Conservation (phyloP, 768 basidiomycete genomes). For the Lactarius hatsudake region DNA sequence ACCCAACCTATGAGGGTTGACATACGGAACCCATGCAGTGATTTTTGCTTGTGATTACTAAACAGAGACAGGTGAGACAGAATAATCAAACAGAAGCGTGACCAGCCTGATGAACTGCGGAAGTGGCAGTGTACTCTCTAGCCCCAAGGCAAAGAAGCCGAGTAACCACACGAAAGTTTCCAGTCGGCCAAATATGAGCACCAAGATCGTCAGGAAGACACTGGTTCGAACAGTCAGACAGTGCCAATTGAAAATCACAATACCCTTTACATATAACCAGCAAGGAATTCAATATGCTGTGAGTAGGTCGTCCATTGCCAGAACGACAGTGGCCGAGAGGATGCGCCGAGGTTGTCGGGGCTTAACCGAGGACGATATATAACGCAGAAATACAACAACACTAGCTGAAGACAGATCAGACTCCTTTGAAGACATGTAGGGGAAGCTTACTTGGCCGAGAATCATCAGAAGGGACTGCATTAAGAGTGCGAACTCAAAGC, state of each 20-base stretch:
- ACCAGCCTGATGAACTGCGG: slow-evolving; percentile 75
- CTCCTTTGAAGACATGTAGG: slow-evolving; percentile 9
- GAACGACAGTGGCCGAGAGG: slow-evolving; percentile 67
- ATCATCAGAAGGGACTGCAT: slow-evolving; percentile 86
- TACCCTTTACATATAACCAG: slow-evolving; percentile 62
- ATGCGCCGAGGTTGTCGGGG: slow-evolving; percentile 56
- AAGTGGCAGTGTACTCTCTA: slow-evolving; percentile 84
- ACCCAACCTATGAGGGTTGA: slow-evolving; percentile 82
- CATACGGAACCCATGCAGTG: slow-evolving; percentile 80
- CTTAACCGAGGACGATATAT: slow-evolving; percentile 59
- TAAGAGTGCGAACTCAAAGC: slow-evolving; percentile 73
- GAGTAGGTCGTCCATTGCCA: slow-evolving; percentile 84
- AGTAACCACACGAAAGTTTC: slow-evolving; percentile 57
- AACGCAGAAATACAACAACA: slow-evolving; percentile 79
- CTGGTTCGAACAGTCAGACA: slow-evolving; percentile 30
- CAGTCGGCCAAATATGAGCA: slow-evolving; percentile 69
- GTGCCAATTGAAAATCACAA: not conserved
- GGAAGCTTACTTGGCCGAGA: slow-evolving; percentile 60
- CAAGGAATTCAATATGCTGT: slow-evolving; percentile 81
- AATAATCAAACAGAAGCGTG: slow-evolving; percentile 13
- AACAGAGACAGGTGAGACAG: slow-evolving; percentile 7
- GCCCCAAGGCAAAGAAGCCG: slow-evolving; percentile 75
- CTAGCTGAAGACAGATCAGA: slow-evolving; percentile 49
- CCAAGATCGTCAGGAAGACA: slow-evolving; percentile 68
- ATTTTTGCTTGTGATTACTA: slow-evolving; percentile 77